A percentile compares a stretch with the other conserved stretches of the same genome.
Conservation (phyloP, 2,329 filamentous ascomycete genomes). For the Aspergillus sp. region DNA sequence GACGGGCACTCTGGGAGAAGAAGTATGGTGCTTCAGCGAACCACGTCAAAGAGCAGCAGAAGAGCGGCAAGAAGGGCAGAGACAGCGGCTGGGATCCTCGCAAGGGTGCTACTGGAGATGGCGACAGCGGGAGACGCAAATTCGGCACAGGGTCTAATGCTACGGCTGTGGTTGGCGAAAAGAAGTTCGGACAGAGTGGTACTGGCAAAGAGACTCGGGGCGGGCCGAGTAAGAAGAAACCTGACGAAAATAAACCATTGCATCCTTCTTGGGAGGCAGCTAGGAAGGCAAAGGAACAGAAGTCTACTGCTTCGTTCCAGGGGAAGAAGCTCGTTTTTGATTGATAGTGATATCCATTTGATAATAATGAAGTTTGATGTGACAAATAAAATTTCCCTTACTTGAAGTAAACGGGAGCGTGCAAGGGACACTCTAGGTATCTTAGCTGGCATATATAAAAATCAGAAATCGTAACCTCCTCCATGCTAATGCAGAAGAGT, state of each 20-base stretch:
- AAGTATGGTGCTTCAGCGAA: constrained; percentile 61
- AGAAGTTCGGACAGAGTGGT: neutral
- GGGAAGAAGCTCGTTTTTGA: constrained; percentile 66
- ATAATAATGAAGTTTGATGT: neutral
- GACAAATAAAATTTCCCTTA: neutral
- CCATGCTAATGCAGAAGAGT: neutral
- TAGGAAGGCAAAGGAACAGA: constrained; percentile 57
- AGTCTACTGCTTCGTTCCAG: constrained; percentile 50
- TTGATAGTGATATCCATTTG: constrained; percentile 28
- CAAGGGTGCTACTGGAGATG: constrained; percentile 51
- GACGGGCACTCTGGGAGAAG: constrained; percentile 62
- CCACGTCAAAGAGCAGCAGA: constrained; percentile 50
- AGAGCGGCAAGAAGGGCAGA: constrained; percentile 32
- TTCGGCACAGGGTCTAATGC: constrained; percentile 7
- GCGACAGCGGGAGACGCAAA: constrained; percentile 23
- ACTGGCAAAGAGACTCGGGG: constrained; percentile 20
- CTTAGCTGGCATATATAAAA: neutral
- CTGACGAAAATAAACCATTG: constrained; percentile 54
- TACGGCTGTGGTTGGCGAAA: neutral
- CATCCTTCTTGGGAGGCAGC: constrained; percentile 68
- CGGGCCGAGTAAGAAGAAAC: constrained; percentile 18
- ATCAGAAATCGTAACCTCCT: neutral
- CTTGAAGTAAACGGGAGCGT: neutral
- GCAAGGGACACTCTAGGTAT: neutral
- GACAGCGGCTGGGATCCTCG: constrained; percentile 61